Percentiles rank a stretch among this genome's conserved stretches.
Conservation (phyloP, 768 basidiomycete species). For the Termitomyces sp. region DNA sequence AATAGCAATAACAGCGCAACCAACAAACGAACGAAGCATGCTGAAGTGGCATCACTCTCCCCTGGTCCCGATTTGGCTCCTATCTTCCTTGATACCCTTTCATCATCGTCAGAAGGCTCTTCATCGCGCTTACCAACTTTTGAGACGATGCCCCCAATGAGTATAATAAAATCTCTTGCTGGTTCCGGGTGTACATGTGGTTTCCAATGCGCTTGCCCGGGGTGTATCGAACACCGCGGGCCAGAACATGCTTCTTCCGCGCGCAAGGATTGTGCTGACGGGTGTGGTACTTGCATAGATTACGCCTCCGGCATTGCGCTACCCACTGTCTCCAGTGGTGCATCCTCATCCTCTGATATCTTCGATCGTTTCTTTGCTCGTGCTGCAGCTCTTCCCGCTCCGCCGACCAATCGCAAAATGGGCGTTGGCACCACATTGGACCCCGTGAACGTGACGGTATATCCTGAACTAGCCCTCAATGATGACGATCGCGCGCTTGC, state of each 20-base stretch:
- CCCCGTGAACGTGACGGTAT: slow-evolving; percentile 48
- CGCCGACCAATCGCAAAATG: slow-evolving; percentile 42
- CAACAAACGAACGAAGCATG: slow-evolving; percentile 32
- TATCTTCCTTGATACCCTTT: slow-evolving; percentile 31
- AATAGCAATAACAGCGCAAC: slow-evolving; percentile 15
- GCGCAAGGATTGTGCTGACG: slow-evolving; percentile 45
- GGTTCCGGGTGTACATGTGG: slow-evolving; percentile 76
- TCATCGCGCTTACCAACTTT: slow-evolving; percentile 40
- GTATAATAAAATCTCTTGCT: slow-evolving; percentile 53
- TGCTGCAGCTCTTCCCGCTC: slow-evolving; percentile 66
- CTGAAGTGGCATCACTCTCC: slow-evolving; percentile 15
- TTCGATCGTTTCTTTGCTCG: slow-evolving; percentile 66
- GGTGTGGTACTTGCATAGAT: slow-evolving; percentile 66
- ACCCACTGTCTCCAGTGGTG: slow-evolving; percentile 22
- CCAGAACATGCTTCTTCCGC: slow-evolving; percentile 41
- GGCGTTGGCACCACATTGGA: slow-evolving; percentile 39
- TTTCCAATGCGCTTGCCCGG: slow-evolving; percentile 65
- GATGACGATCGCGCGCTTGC: slow-evolving; percentile 37
- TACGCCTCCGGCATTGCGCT: slow-evolving; percentile 41
- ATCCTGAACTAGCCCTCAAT: slow-evolving; percentile 34
- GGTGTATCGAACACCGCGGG: slow-evolving; percentile 70
- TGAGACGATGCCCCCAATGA: slow-evolving; percentile 58
- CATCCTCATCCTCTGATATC: slow-evolving; percentile 25
- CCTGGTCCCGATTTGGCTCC: slow-evolving; percentile 48
- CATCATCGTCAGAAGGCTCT: slow-evolving; percentile 18